Evolutionary conservation across 352 stramenopile species (phyloP).

Genomic region (Globisporangium irregulare): DNA sequence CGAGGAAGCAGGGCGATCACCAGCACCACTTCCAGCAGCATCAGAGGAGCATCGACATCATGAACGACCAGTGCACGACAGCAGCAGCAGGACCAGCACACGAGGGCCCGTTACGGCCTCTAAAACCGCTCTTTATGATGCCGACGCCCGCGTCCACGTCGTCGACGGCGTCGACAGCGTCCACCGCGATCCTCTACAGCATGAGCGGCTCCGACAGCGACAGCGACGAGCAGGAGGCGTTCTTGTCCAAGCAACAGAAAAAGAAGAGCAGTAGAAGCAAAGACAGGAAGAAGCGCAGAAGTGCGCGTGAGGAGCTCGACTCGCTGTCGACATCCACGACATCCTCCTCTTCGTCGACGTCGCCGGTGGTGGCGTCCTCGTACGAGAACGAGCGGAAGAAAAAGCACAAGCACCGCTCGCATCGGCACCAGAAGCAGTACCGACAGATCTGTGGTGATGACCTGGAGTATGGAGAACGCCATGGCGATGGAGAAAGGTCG

Average conservation of each 20-base stretch:
- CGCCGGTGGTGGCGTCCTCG: not conserved
- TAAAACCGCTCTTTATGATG: constrained; percentile 8
- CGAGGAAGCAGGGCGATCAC: not conserved
- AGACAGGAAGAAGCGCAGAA: not conserved
- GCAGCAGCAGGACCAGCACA: not conserved
- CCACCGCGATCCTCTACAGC: constrained; percentile 10
- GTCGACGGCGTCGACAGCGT: constrained; percentile 6
- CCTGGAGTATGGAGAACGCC: constrained; percentile 6
- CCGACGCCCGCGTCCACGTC: constrained; percentile 13
- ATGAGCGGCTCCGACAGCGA: constrained; percentile 12
- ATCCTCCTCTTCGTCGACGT: constrained; percentile 1
- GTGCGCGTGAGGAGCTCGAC: not conserved
- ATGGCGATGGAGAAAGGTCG: not conserved
- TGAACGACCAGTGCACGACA: not conserved
- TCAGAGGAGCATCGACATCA: not conserved
- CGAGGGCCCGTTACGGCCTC: not conserved
- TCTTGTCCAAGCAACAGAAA: constrained; percentile 1
- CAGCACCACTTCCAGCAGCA: not conserved
- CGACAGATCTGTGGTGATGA: not conserved
- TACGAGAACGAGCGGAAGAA: not conserved
- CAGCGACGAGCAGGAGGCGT: constrained; percentile 6
- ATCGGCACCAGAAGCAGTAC: constrained; percentile 1
- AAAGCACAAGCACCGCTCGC: constrained; percentile 4
- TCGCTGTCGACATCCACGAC: not conserved
- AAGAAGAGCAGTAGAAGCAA: not conserved